Evolutionary conservation across 495 filamentous ascomycete genomes (phyloP).

Genomic region (Lepidopterella palustris): DNA sequence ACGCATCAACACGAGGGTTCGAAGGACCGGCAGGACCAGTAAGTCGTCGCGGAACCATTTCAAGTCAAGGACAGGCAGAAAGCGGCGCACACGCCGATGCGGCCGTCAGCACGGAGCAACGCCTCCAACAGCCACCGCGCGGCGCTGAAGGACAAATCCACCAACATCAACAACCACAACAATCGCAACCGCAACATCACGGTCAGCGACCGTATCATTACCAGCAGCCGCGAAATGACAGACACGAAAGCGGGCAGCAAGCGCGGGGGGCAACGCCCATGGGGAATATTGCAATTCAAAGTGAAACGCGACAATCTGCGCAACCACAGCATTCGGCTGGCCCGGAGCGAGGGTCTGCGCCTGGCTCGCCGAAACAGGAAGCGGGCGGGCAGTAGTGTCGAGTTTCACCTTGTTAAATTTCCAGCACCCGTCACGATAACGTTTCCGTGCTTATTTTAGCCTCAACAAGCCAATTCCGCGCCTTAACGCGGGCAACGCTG

Average conservation of each 20-base stretch:
- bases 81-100: conserved; percentile 5
- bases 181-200: conserved; percentile 6
- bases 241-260: conserved; percentile 16
- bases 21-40: conserved; percentile 15
- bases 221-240: conserved; percentile 16
- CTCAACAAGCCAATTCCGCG: conserved; percentile 2
- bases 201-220: conserved; percentile 3
- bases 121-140: conserved; percentile 14
- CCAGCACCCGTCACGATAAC: background rate
- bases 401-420: background rate
- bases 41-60: conserved; percentile 22
- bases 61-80: conserved; percentile 15
- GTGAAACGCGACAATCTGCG: conserved; percentile 28
- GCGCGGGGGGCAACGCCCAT: conserved; percentile 22
- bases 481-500: background rate
- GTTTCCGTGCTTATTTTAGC: background rate
- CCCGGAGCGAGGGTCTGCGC: conserved; percentile 19
- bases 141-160: conserved; percentile 16
- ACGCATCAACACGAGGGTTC: conserved; percentile 45
- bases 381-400: conserved; percentile 21
- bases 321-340: conserved; percentile 16
- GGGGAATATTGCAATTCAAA: conserved; percentile 16
- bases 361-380: conserved; percentile 27
- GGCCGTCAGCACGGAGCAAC: conserved; percentile 3
- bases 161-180: conserved; percentile 10